Percentiles rank a stretch among this genome's conserved stretches.
Evolutionary conservation across 768 basidiomycete species (phyloP).

Genomic region (Boletus huronensis): DNA sequence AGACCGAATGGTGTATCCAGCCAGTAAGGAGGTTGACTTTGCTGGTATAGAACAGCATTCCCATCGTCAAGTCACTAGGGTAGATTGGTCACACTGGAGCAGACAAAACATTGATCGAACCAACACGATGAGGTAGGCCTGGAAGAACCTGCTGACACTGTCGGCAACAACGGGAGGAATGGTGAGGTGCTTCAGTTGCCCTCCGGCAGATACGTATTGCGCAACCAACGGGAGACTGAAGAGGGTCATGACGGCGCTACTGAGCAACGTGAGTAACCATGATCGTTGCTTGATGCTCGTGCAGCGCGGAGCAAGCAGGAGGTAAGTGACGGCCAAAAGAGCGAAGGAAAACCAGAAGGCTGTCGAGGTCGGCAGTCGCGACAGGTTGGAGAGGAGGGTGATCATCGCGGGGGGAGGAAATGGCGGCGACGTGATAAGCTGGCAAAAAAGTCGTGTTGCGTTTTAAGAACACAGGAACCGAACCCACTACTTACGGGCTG

Average conservation of each 20-base stretch:
- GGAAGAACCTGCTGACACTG: slow-evolving; percentile 39
- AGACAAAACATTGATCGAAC: slow-evolving; percentile 19
- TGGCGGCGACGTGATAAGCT: slow-evolving; percentile 22
- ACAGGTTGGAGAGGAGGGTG: slow-evolving; percentile 17
- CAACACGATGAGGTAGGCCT: slow-evolving; percentile 41
- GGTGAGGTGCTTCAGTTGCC: slow-evolving; percentile 25
- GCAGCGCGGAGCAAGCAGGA: slow-evolving; percentile 29
- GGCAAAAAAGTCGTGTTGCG: slow-evolving; percentile 9
- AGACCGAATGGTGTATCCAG: slow-evolving; percentile 49
- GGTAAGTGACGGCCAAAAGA: slow-evolving; percentile 27
- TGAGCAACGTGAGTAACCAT: slow-evolving; percentile 45
- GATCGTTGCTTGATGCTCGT: slow-evolving; percentile 40
- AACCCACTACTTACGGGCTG: slow-evolving; percentile 5
- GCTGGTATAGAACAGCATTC: slow-evolving; percentile 43
- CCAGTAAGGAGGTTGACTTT: slow-evolving; percentile 50
- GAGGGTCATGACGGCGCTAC: slow-evolving; percentile 40
- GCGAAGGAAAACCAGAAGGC: slow-evolving; percentile 22
- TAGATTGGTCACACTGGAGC: slow-evolving; percentile 7
- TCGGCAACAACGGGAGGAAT: slow-evolving; percentile 23
- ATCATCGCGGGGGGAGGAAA: slow-evolving; percentile 20
- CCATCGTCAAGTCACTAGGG: slow-evolving; percentile 44
- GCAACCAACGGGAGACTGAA: slow-evolving; percentile 39
- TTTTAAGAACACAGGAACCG: slow-evolving; percentile 24
- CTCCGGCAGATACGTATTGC: slow-evolving; percentile 26
- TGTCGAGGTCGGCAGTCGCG: slow-evolving; percentile 17